Evolutionary conservation across 805 yeast genomes (phyloP), one percentile per base, ranked within the genome.

Genomic region (Starmerella bombicola): DNA sequence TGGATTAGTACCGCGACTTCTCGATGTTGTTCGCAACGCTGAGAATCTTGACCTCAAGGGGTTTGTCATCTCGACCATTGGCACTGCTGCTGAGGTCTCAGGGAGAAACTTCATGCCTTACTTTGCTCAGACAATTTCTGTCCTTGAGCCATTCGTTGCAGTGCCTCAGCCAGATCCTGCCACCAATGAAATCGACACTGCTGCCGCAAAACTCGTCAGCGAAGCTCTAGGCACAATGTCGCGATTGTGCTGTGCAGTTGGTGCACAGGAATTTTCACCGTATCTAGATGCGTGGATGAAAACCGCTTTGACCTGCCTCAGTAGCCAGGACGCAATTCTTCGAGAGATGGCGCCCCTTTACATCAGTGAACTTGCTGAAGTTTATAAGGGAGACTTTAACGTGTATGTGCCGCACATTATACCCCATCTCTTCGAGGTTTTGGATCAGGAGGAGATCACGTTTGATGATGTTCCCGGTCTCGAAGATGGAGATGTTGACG

Each of bases 281-380:
- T 84, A 73, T 59, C 95, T 95, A 38, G 77, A 78, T 57, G 88
- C 94, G 20, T 71, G 86, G 59, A 82, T 85, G 52, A 80, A 81
- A 58, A 83, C 95, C 45, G 86, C 95, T 22, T 80, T 83, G 58
- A 68, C 68, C 43, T 78, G 93, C 41, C 71, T 88, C 52, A 70
- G 74, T 50, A 74, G 88, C 25, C 80, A 79, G 41, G 78, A 78
- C 59, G 73, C 86, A 33, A 74, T 95, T 66, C 73, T 91, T 54
- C 79, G 95, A 68, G 99, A 91, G 65, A 74, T 95, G 42, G 95
- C 95, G 35, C 88, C 83, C 53, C 83, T 95, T 10, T 85, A 91
- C 62, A 76, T 91, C 63, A 78, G 93, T 41, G 82, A 82, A 64
- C 74, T 88, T 77, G 95, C 97, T 44, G 82, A 81, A 66, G 95